Percentiles rank a stretch among this genome's conserved stretches.
Evolutionary conservation across 78 protist genomes (phyloP).

Genomic region (Dictyostelium purpureum): DNA sequence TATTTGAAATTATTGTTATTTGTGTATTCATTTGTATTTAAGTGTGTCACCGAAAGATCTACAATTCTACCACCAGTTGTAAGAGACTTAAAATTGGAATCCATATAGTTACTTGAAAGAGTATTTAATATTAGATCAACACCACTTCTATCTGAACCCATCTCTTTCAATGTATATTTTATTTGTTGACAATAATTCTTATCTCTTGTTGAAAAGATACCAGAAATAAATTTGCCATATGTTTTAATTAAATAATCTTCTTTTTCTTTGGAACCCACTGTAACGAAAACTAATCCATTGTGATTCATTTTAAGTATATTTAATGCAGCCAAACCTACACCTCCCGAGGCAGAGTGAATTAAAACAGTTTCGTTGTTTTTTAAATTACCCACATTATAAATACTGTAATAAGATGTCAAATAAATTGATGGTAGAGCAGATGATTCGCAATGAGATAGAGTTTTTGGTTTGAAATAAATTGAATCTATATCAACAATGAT

Average conservation of each 20-base stretch:
- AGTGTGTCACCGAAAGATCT: constrained; percentile 23
- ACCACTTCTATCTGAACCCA: neutral
- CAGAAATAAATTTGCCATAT: neutral
- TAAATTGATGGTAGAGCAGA: constrained; percentile 61
- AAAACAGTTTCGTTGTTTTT: constrained; percentile 44
- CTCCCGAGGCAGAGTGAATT: constrained; percentile 88
- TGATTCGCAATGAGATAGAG: neutral
- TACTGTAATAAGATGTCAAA: constrained; percentile 30
- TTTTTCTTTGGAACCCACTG: constrained; percentile 39
- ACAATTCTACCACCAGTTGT: constrained; percentile 44
- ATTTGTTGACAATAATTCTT: neutral
- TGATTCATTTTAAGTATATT: constrained; percentile 84
- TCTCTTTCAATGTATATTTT: neutral
- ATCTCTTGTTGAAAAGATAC: neutral
- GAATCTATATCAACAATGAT: neutral
- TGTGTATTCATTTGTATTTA: neutral
- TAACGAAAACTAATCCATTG: neutral
- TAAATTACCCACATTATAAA: constrained; percentile 13
- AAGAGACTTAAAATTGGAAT: constrained; percentile 28
- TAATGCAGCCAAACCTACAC: constrained; percentile 91
- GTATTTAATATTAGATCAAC: constrained; percentile 80
- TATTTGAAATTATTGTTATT: neutral
- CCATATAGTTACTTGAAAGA: constrained; percentile 18
- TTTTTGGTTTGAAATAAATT: neutral
- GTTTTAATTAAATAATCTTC: neutral